Evolutionary conservation across 2,329 filamentous ascomycete species (phyloP).

Genomic region (Canariomyces notabilis): DNA sequence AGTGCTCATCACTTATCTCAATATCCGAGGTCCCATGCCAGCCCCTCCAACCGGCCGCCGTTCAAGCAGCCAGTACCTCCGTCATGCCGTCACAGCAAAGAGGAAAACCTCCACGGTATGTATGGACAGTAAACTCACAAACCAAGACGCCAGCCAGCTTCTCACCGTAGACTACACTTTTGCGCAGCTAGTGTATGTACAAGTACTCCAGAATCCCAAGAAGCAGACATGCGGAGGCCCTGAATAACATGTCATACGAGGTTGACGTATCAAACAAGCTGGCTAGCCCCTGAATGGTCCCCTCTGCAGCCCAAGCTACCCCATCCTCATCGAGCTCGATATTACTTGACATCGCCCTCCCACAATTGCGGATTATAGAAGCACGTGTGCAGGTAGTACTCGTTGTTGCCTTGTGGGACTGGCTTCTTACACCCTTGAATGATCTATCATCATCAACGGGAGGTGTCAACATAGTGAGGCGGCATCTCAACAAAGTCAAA

Average conservation of each 20-base stretch:
- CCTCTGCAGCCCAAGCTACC: too few relatives aligned
- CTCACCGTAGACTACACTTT: not conserved
- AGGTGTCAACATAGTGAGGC: not conserved
- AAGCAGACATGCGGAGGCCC: not conserved
- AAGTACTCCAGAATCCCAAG: not conserved
- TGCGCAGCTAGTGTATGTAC: too few relatives aligned
- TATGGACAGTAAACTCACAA: not conserved
- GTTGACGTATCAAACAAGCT: too few relatives aligned
- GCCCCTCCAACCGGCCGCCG: not conserved
- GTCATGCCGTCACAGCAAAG: too few relatives aligned
- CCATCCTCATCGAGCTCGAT: not conserved
- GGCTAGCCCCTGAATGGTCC: too few relatives aligned
- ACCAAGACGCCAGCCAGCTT: not conserved
- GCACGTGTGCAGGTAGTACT: constrained; percentile 5
- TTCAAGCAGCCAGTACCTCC: not conserved
- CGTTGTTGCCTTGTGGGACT: not conserved
- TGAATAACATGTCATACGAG: not conserved
- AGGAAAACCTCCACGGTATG: not conserved
- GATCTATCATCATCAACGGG: not conserved
- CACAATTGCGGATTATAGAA: not conserved
- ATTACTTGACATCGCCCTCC: not conserved
- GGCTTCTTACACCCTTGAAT: too few relatives aligned
- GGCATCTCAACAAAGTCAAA: too few relatives aligned
- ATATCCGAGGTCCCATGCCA: not conserved
- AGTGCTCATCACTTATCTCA: constrained; percentile 8